phyloP scores from a whole-genome alignment of 192 early-diverging fungal genomes.

The Backusella luteola region DNA sequence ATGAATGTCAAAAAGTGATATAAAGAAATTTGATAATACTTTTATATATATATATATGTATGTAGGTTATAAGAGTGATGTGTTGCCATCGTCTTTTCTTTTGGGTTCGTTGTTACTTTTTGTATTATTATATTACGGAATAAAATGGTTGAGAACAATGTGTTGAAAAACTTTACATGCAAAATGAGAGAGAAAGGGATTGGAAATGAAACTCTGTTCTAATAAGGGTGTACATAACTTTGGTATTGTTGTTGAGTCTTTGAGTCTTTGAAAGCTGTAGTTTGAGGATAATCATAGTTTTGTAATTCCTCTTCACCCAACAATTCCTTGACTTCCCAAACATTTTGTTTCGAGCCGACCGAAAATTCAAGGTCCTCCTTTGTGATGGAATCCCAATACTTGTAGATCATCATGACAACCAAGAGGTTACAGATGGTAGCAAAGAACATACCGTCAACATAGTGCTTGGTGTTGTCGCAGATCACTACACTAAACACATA shows the following conservation, averaged over 20 bases:
- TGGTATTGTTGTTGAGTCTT: slow-evolving; percentile 33
- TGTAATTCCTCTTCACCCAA: slow-evolving; percentile 51
- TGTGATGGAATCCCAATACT: slow-evolving; percentile 99
- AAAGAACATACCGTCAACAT: slow-evolving; percentile 98
- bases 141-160: not conserved
- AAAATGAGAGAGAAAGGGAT: not conserved
- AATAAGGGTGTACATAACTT: slow-evolving; percentile 16
- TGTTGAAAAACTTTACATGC: not conserved
- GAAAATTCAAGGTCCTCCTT: slow-evolving; percentile 98
- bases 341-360: slow-evolving; percentile 71
- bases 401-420: slow-evolving; percentile 99
- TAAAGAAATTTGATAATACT: no score
- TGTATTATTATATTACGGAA: not conserved
- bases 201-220: not conserved
- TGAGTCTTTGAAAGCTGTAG: not conserved
- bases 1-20: no score
- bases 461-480: slow-evolving; percentile 89
- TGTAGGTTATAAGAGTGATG: not conserved
- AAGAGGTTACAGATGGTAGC: slow-evolving; percentile 85
- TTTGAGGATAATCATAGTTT: slow-evolving; percentile 24
- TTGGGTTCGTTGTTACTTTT: not conserved
- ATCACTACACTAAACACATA: slow-evolving; percentile 79
- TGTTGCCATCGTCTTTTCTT: not conserved
- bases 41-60: not conserved
- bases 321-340: slow-evolving; percentile 81